Evolutionary conservation across 148 eudicot genomes (phyloP).

Genomic region (Cornus controversa): DNA sequence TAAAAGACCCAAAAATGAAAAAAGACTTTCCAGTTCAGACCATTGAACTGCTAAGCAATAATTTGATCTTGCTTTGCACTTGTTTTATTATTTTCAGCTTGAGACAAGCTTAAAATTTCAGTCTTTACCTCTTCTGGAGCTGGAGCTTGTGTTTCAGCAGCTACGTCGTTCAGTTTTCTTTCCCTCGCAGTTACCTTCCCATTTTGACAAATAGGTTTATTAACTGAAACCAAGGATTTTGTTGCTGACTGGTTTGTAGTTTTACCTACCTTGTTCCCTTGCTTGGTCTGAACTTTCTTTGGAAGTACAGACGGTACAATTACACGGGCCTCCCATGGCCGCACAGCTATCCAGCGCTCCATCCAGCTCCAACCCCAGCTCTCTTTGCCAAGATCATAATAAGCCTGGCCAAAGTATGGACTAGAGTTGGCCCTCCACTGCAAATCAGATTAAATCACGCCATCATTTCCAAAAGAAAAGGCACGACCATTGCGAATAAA

Average conservation of each 20-base stretch:
- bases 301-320: neutral
- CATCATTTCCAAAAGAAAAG: neutral
- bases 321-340: conserved; percentile 28
- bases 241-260: neutral
- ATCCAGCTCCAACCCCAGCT: conserved; percentile 42
- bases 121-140: neutral
- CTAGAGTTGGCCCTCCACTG: conserved; percentile 36
- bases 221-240: neutral
- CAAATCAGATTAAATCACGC: neutral
- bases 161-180: neutral
- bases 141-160: neutral
- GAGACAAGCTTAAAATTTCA: neutral
- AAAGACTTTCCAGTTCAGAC: neutral
- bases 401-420: conserved; percentile 22
- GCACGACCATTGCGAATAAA: neutral
- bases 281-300: neutral
- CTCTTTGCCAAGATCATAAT: conserved; percentile 22
- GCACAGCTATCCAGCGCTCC: conserved; percentile 34
- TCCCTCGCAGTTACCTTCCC: neutral
- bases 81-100: neutral
- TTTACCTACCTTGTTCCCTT: conserved; percentile 3
- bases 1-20: neutral
- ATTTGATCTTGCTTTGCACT: neutral
- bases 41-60: neutral
- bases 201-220: neutral